Percentiles rank a stretch among this genome's conserved stretches.
phyloP scores from a whole-genome alignment of 768 basidiomycete species.

The Astraeus odoratus region DNA sequence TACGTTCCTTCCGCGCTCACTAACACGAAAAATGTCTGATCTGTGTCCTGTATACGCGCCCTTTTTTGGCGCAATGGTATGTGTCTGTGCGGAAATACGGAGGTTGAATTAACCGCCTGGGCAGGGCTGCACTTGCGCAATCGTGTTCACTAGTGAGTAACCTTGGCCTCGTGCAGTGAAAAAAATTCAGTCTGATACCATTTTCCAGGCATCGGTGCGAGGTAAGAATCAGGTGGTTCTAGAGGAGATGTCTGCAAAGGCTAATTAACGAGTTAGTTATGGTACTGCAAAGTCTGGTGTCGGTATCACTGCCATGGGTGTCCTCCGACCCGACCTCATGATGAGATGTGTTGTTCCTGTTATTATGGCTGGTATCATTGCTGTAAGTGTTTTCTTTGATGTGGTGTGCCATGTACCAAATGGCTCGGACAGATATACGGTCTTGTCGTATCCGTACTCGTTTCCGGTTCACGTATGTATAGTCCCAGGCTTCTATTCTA shows the following conservation, averaged over 20 bases:
- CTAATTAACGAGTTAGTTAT: slow-evolving; percentile 51
- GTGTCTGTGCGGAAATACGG: no score
- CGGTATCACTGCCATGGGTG: slow-evolving; percentile 96
- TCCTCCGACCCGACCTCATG: slow-evolving; percentile 93
- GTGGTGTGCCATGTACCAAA: not conserved
- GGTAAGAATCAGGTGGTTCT: slow-evolving; percentile 33
- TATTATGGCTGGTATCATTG: slow-evolving; percentile 99
- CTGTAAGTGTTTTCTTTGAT: slow-evolving; percentile 45
- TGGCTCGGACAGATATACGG: slow-evolving; percentile 71
- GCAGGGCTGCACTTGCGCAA: slow-evolving; percentile 93
- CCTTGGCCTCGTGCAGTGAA: not conserved
- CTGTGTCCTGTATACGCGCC: slow-evolving; percentile 93
- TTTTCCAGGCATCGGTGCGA: slow-evolving; percentile 71
- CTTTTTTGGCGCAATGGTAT: slow-evolving; percentile 92
- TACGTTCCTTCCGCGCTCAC: slow-evolving; percentile 4
- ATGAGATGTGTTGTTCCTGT: slow-evolving; percentile 97
- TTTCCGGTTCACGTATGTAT: slow-evolving; percentile 75
- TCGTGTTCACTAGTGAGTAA: slow-evolving; percentile 91
- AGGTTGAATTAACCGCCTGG: slow-evolving; percentile 6
- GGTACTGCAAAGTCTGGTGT: slow-evolving; percentile 99
- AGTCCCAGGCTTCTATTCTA: not conserved
- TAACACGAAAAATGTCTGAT: slow-evolving; percentile 51
- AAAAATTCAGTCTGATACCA: no score
- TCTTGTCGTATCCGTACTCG: slow-evolving; percentile 97
- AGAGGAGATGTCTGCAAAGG: not conserved